phyloP scores from a whole-genome alignment of 2,329 filamentous ascomycete genomes.

The Phaeosphaeria sp. region DNA sequence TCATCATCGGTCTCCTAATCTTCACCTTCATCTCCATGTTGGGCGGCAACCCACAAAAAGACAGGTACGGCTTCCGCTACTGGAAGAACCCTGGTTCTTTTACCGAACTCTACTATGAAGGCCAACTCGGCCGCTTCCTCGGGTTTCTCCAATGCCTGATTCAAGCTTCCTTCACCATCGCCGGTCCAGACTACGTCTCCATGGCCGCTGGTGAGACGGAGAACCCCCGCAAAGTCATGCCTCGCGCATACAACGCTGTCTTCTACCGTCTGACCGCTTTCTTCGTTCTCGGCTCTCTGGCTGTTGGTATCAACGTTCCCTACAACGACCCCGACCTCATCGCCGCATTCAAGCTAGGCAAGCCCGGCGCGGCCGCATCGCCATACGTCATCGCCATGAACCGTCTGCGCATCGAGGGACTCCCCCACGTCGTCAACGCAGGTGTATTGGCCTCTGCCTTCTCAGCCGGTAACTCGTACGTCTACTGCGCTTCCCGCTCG shows the following conservation, averaged over 20 bases:
- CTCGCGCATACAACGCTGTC: conserved; percentile 77
- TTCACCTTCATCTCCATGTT: conserved; percentile 82
- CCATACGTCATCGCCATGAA: conserved; percentile 69
- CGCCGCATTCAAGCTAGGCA: conserved; percentile 64
- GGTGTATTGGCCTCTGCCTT: conserved; percentile 61
- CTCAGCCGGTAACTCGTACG: conserved; percentile 63
- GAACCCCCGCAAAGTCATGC: conserved; percentile 61
- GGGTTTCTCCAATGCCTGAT: conserved; percentile 80
- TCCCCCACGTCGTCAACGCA: conserved; percentile 68
- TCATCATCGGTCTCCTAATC: conserved; percentile 55
- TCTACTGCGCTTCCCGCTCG: conserved; percentile 61
- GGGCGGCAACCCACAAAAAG: conserved; percentile 75
- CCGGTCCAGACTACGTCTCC: conserved; percentile 57
- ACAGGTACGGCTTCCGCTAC: conserved; percentile 55
- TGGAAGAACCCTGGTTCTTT: conserved; percentile 72
- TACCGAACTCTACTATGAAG: conserved; percentile 67
- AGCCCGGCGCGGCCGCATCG: conserved; percentile 71
- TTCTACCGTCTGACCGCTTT: conserved; percentile 80
- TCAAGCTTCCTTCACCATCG: conserved; percentile 58
- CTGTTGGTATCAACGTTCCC: conserved; percentile 71
- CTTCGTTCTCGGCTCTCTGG: conserved; percentile 77
- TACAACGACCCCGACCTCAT: conserved; percentile 69
- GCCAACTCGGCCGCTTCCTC: conserved; percentile 72
- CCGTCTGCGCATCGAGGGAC: conserved; percentile 59
- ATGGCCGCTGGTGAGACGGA: conserved; percentile 58